These are phyloP conservation scores for Fusarium odoratissimum DNA, from an alignment of 2,329 filamentous ascomycete genomes.

Conservation along the genomic window DNA sequence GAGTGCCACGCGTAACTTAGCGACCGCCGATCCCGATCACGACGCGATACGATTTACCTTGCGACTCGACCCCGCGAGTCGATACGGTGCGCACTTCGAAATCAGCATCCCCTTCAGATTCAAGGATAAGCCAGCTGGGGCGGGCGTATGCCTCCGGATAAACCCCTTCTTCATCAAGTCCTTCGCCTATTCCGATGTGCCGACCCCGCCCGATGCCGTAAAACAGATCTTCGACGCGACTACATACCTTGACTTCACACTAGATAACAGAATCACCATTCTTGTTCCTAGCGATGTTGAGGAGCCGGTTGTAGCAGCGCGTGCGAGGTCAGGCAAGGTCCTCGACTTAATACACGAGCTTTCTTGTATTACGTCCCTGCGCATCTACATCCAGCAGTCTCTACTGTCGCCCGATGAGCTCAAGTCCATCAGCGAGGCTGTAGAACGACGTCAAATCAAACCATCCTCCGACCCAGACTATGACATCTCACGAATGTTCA, in stretches of 20 bases:
- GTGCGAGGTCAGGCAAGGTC: constrained; percentile 9
- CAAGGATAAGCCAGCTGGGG: constrained; percentile 10
- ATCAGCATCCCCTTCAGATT: constrained; percentile 9
- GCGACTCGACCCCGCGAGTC: background rate
- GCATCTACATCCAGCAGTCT: constrained; percentile 1
- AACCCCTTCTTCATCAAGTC: constrained; percentile 13
- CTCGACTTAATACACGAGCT: constrained; percentile 3
- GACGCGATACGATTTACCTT: constrained; percentile 12
- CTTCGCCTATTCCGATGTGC: background rate
- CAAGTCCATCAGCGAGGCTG: background rate
- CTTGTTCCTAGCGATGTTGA: constrained; percentile 6
- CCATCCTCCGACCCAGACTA: background rate
- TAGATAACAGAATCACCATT: constrained; percentile 1
- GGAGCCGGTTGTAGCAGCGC: constrained; percentile 5
- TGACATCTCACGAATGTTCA: constrained; percentile 8
- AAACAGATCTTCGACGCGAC: background rate
- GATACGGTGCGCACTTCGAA: constrained; percentile 1
- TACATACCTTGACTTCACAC: constrained; percentile 1
- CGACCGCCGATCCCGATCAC: constrained; percentile 9
- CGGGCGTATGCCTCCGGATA: background rate
- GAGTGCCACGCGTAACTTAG: background rate
- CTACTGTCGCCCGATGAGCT: background rate
- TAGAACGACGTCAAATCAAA: background rate
- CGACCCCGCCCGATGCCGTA: background rate
- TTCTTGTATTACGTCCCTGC: background rate